These are phyloP conservation scores for Lolium multiflorum DNA, from an alignment of 176 grass and related monocot species.

Conservation along the genomic window DNA sequence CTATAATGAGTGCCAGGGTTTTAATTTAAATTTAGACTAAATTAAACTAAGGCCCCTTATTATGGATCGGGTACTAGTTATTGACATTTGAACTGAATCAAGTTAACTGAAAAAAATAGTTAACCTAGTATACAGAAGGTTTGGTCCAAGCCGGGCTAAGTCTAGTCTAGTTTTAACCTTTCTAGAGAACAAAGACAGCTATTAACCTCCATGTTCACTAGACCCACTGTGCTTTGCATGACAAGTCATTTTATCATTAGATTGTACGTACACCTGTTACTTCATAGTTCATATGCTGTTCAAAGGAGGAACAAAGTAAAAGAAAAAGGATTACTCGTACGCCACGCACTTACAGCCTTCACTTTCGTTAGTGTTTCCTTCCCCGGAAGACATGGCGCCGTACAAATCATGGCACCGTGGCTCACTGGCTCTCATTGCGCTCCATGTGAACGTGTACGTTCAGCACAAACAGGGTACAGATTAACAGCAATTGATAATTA, in stretches of 20 bases:
- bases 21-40: too few species aligned
- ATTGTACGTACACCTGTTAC: not conserved
- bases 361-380: not conserved
- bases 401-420: conserved; percentile 44
- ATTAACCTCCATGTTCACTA: not conserved
- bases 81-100: too few species aligned
- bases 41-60: too few species aligned
- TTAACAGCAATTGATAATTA: conserved; percentile 29
- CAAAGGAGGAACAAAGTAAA: conserved; percentile 33
- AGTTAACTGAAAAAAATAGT: too few species aligned
- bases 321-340: not conserved
- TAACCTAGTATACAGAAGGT: too few species aligned
- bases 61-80: too few species aligned
- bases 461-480: conserved; percentile 4
- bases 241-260: not conserved
- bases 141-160: too few species aligned
- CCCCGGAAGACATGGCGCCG: conserved; percentile 45
- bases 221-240: not conserved
- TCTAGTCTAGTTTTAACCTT: too few species aligned
- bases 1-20: too few species aligned
- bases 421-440: conserved; percentile 24
- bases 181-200: too few species aligned
- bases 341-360: not conserved
- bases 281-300: not conserved
- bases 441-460: conserved; percentile 50